These are phyloP conservation scores for Aeschynomene evenia DNA, from an alignment of 306 rosid genomes.

Conservation along the genomic window DNA sequence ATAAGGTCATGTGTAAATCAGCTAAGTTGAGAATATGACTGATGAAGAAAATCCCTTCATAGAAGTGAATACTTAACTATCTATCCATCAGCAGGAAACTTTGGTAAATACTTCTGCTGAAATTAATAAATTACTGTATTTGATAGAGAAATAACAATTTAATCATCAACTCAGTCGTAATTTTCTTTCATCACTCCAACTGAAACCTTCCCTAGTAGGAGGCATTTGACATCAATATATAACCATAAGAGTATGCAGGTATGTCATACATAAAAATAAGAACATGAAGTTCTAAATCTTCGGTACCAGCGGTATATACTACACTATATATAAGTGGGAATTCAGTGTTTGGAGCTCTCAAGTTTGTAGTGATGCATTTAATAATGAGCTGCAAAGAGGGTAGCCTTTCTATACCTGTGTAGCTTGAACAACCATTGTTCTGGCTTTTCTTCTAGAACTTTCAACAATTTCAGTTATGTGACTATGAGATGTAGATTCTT, in stretches of 20 bases:
- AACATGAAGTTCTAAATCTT: slow-evolving; percentile 9
- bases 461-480: slow-evolving; percentile 83
- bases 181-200: slow-evolving; percentile 1
- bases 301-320: slow-evolving; percentile 1
- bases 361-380: slow-evolving; percentile 20
- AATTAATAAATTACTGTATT: not conserved
- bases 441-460: slow-evolving; percentile 74
- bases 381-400: slow-evolving; percentile 15
- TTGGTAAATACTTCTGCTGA: not conserved
- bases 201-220: slow-evolving; percentile 21
- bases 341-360: slow-evolving; percentile 13
- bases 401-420: slow-evolving; percentile 57
- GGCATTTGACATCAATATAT: slow-evolving; percentile 20
- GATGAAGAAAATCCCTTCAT: slow-evolving; percentile 19
- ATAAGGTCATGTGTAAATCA: slow-evolving; percentile 5
- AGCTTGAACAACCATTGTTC: slow-evolving; percentile 68
- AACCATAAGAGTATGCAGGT: slow-evolving; percentile 4
- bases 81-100: slow-evolving; percentile 4
- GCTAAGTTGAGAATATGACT: slow-evolving; percentile 4
- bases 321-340: not conserved
- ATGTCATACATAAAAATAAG: slow-evolving; percentile 3
- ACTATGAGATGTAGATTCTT: slow-evolving; percentile 63
- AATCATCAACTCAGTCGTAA: slow-evolving; percentile 13
- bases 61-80: slow-evolving; percentile 12
- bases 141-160: slow-evolving; percentile 12